These are phyloP conservation scores for Diaporthe vaccinii DNA, from an alignment of 2,329 filamentous ascomycete species.

Conservation along the genomic window DNA sequence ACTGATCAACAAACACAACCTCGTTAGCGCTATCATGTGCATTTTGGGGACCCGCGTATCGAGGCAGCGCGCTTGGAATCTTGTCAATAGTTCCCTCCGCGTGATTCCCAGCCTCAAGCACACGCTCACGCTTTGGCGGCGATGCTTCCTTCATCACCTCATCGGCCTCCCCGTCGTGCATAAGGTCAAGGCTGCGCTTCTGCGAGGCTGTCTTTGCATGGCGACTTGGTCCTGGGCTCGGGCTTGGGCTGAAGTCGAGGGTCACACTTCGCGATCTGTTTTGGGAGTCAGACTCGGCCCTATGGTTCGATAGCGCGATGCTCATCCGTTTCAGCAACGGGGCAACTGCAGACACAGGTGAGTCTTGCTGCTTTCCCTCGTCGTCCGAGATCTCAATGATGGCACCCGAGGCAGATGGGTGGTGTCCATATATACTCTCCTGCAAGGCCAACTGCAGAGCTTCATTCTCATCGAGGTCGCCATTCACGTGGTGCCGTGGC, in stretches of 20 bases:
- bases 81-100: not conserved
- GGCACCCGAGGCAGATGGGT: not conserved
- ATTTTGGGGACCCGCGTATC: not conserved
- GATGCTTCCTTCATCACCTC: not conserved
- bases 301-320: not conserved
- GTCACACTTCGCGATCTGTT: not conserved
- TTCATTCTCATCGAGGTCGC: conserved; percentile 63
- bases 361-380: not conserved
- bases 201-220: not conserved
- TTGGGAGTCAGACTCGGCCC: no score
- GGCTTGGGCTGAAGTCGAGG: conserved; percentile 18
- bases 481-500: conserved; percentile 47
- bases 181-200: conserved; percentile 11
- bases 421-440: not conserved
- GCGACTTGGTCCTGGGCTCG: not conserved
- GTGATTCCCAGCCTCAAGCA: no score
- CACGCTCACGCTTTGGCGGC: conserved; percentile 22
- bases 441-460: conserved; percentile 9
- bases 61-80: not conserved
- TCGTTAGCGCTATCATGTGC: not conserved
- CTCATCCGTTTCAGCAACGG: conserved; percentile 19
- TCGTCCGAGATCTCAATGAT: conserved; percentile 2
- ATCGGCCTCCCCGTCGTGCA: conserved; percentile 14
- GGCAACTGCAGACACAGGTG: not conserved
- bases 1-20: not conserved